These are phyloP conservation scores for Cubamyces sp. DNA, from an alignment of 768 basidiomycete species.

Conservation along the genomic window DNA sequence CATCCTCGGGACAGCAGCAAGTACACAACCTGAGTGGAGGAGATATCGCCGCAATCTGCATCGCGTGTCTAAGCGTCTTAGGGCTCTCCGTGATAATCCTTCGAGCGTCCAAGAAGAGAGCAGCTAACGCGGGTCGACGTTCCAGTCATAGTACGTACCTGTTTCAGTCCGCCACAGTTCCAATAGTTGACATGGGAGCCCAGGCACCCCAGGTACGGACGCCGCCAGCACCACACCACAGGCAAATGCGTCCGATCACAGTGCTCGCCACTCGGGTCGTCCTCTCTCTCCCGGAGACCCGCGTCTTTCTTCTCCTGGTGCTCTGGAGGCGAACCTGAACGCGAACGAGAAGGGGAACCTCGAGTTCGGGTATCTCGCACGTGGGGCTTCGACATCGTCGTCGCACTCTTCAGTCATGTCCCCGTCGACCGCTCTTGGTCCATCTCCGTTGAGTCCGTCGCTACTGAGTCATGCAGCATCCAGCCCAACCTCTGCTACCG, in stretches of 20 bases:
- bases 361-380: background rate
- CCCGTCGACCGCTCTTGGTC: background rate
- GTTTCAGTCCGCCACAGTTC: background rate
- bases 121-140: background rate
- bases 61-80: background rate
- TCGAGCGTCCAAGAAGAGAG: slow-evolving; percentile 1
- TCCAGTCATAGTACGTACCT: background rate
- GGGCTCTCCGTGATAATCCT: slow-evolving; percentile 1
- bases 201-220: too few species aligned
- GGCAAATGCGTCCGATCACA: too few species aligned
- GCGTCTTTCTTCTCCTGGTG: too few species aligned
- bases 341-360: background rate
- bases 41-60: slow-evolving; percentile 9
- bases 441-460: too few species aligned
- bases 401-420: background rate
- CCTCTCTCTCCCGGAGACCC: too few species aligned
- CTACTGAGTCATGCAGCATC: too few species aligned
- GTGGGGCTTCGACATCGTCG: background rate
- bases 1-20: background rate
- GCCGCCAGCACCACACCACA: too few species aligned
- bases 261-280: too few species aligned
- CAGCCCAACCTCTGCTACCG: too few species aligned
- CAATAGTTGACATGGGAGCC: too few species aligned
- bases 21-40: slow-evolving; percentile 4
- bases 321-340: background rate